Evolutionary conservation across 768 basidiomycete genomes (phyloP), one percentile per base, ranked within the genome.

Genomic region (Xerocomellus chrysenteron): DNA sequence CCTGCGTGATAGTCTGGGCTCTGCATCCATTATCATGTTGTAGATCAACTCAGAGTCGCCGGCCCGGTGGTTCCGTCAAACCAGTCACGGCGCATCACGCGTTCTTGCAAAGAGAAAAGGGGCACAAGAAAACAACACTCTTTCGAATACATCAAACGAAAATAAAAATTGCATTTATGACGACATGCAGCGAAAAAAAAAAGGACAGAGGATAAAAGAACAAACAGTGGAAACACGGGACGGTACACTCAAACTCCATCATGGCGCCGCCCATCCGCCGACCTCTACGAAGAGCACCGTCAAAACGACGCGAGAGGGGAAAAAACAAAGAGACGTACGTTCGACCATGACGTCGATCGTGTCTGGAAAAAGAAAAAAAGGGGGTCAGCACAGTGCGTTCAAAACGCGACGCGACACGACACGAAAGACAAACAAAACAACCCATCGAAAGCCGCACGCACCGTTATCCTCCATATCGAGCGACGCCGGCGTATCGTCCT

Each of bases 331-430:
- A 11, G n/a, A 50, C 86, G 61, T 77, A 95, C 93, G 94, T 77
- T 96, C 93, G 57, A 96, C 90, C 88, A 94, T 92, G 59, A 95
- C 94, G 80, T 98, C 94, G 74, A 98, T 94, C 8, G 92, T 86
- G 70, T 98, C 94, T 86, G 26, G 12, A 40, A 9, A n/a, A 40
- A 47, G 2, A 28, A 5, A 2, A 32, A 17, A 13, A 24, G 56
- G 45, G 53, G 57, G 51, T 58, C 32, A 59, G 33, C 41, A 37
- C 30, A 30, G 30, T 30, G 9, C 32, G 32, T 32, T 32, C 32
- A 10, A 32, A 11, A 11, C 32, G 2, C 11, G 30, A 32, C 32
- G 32, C 32, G 32, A 32, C 32, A 19, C 21, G 21, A 30, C 16
- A 24, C n/a, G 19, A 17, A 11, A 32, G 28, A 42, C 10, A 13